Conservation (phyloP, 2,329 filamentous ascomycete genomes). For the Ascochyta lentis region DNA sequence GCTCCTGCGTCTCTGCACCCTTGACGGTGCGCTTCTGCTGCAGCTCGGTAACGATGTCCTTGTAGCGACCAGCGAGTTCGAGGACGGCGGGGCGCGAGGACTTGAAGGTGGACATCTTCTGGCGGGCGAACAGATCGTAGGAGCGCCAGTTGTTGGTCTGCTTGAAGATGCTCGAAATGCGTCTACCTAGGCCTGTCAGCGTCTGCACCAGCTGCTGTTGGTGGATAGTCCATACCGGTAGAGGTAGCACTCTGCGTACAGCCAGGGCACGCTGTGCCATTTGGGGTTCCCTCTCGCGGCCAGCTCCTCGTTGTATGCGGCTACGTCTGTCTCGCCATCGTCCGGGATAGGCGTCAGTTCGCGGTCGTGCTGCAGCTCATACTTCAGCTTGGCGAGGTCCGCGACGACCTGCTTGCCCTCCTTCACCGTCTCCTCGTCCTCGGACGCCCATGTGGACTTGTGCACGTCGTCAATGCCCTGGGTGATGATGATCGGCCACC, state of each 20-base stretch:
- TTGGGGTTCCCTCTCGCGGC: conserved; percentile 73
- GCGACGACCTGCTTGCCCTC: conserved; percentile 90
- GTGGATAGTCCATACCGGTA: conserved; percentile 66
- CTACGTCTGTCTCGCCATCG: conserved; percentile 78
- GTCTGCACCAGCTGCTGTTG: no score
- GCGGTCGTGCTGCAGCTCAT: conserved; percentile 91
- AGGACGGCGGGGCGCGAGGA: conserved; percentile 87
- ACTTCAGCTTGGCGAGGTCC: conserved; percentile 82
- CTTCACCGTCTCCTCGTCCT: conserved; percentile 68
- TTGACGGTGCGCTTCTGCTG: conserved; percentile 57
- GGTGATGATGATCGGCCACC: conserved; percentile 95
- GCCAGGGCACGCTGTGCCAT: conserved; percentile 88
- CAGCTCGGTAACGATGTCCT: conserved; percentile 73
- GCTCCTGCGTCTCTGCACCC: conserved; percentile 54
- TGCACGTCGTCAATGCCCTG: conserved; percentile 95
- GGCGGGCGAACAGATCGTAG: conserved; percentile 88
- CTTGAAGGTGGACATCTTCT: conserved; percentile 91
- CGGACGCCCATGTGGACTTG: conserved; percentile 67
- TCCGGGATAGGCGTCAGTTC: conserved; percentile 76
- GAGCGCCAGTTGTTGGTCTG: conserved; percentile 81
- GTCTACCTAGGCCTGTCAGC: conserved; percentile 59
- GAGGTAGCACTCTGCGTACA: conserved; percentile 93
- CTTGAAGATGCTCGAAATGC: conserved; percentile 79
- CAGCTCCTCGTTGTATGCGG: conserved; percentile 85
- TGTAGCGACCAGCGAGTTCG: conserved; percentile 81